Conservation (phyloP, 352 stramenopile species). For the Globisporangium spiculum region DNA sequence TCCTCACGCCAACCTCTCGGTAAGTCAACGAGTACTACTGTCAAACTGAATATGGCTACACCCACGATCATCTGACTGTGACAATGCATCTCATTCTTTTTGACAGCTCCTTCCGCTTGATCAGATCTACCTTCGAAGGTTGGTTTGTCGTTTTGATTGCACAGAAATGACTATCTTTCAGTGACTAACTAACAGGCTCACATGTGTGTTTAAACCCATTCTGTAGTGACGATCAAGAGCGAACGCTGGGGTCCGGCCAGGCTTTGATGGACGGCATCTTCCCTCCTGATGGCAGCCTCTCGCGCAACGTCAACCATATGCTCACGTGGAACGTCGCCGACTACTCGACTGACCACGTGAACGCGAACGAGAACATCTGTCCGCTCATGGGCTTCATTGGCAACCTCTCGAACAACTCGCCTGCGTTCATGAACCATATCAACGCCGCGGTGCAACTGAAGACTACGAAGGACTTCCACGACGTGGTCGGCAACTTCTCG, state of each 20-base stretch:
- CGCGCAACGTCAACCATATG: conserved; percentile 54
- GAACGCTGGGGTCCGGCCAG: conserved; percentile 81
- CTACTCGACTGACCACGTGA: conserved; percentile 77
- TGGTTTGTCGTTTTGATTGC: not conserved
- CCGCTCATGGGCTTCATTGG: conserved; percentile 71
- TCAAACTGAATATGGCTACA: not conserved
- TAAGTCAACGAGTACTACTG: conserved; percentile 18
- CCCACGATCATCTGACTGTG: not conserved
- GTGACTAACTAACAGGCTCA: not conserved
- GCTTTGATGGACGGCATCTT: conserved; percentile 79
- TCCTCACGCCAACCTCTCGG: conserved; percentile 54
- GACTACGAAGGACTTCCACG: conserved; percentile 56
- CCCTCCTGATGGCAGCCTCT: conserved; percentile 47
- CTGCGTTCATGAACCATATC: conserved; percentile 50
- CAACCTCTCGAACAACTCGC: conserved; percentile 54
- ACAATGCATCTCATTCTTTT: not conserved
- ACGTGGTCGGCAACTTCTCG: conserved; percentile 74
- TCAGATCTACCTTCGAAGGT: conserved; percentile 70
- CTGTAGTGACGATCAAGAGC: conserved; percentile 75
- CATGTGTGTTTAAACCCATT: not conserved
- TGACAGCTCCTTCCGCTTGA: conserved; percentile 37
- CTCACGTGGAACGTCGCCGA: conserved; percentile 77
- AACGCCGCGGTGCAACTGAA: conserved; percentile 42
- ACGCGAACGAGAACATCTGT: conserved; percentile 75
- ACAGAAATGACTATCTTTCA: not conserved